Conservation (phyloP, 768 basidiomycete genomes). For the Daedaleopsis nitida region DNA sequence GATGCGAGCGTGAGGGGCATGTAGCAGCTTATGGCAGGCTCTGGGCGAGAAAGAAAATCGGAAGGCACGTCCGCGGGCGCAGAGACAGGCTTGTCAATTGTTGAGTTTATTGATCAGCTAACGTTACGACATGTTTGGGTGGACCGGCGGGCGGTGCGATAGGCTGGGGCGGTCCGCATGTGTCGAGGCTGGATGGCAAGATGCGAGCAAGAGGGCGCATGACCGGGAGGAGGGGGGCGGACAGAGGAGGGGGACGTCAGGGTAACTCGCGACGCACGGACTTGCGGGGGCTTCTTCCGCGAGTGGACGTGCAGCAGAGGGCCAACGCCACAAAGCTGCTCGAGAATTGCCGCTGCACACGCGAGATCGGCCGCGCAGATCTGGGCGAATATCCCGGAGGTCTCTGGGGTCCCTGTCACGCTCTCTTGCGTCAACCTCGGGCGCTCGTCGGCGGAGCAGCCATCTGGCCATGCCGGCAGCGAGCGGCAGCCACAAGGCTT, state of each 20-base stretch:
- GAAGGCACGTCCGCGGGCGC: neutral
- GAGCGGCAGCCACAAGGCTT: neutral
- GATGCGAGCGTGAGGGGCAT: neutral
- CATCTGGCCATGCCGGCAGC: constrained; percentile 1
- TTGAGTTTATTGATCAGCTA: neutral
- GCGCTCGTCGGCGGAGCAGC: constrained; percentile 25
- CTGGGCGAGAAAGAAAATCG: neutral
- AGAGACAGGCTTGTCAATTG: neutral
- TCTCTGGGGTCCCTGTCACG: constrained; percentile 24
- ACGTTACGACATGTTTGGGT: neutral
- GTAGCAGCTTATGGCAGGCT: neutral
- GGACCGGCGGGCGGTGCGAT: too few relatives aligned
- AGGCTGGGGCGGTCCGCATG: neutral
- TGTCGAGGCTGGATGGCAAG: neutral
- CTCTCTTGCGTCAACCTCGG: neutral
- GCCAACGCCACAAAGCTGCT: constrained; percentile 30
- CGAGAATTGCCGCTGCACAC: constrained; percentile 10
- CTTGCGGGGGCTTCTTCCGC: constrained; percentile 23
- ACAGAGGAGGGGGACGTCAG: neutral
- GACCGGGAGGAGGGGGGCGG: neutral
- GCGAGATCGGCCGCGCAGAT: constrained; percentile 12
- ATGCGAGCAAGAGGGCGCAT: neutral
- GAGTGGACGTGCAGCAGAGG: too few relatives aligned
- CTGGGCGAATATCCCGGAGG: constrained; percentile 20
- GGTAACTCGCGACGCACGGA: neutral